phyloP scores from a whole-genome alignment of 768 basidiomycete species.

The Termitomyces sp. region DNA sequence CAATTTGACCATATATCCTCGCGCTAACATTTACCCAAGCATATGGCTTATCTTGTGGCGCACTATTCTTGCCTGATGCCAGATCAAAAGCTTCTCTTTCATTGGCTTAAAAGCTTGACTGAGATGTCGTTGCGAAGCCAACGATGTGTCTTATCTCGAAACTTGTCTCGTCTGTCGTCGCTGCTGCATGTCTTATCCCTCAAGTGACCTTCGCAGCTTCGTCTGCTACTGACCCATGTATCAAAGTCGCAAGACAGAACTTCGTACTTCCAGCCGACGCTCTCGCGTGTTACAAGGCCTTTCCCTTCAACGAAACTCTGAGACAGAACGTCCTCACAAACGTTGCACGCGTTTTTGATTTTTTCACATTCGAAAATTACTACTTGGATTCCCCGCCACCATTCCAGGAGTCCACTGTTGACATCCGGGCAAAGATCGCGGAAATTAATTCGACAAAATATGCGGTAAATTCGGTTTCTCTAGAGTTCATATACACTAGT shows the following conservation, averaged over 20 bases:
- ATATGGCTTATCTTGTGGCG: background rate
- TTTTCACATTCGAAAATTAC: slow-evolving; percentile 49
- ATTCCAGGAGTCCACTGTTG: slow-evolving; percentile 47
- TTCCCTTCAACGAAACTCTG: slow-evolving; percentile 52
- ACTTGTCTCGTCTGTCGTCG: background rate
- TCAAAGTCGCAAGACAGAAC: slow-evolving; percentile 30
- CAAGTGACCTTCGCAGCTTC: slow-evolving; percentile 13
- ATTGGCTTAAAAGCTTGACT: background rate
- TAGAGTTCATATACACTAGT: background rate
- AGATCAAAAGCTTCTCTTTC: background rate
- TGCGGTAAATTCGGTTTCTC: slow-evolving; percentile 23
- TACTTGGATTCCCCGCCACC: slow-evolving; percentile 46
- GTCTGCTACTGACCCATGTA: slow-evolving; percentile 30
- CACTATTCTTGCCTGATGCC: background rate
- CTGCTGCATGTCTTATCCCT: slow-evolving; percentile 6
- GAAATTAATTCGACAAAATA: slow-evolving; percentile 44
- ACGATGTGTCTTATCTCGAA: background rate
- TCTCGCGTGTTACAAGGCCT: slow-evolving; percentile 51
- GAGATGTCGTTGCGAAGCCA: background rate
- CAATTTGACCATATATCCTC: background rate
- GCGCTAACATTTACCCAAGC: background rate
- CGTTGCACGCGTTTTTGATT: slow-evolving; percentile 42
- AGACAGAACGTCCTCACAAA: slow-evolving; percentile 45
- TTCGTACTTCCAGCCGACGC: slow-evolving; percentile 49
- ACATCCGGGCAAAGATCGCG: slow-evolving; percentile 45